These are phyloP conservation scores for Geotrichum armillariae DNA, from an alignment of 1,139 yeast species.

Conservation along the genomic window DNA sequence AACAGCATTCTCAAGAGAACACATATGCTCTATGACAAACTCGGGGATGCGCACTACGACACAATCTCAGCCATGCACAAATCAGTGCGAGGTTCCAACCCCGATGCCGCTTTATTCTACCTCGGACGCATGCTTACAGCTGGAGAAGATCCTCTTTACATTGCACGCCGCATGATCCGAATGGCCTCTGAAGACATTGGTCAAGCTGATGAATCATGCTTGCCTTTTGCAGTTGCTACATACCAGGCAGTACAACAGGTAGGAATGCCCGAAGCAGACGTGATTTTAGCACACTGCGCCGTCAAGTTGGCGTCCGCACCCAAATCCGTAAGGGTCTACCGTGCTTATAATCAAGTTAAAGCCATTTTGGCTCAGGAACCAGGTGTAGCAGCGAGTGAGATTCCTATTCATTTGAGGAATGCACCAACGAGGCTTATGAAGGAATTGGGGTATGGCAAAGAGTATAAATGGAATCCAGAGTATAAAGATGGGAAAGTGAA, in stretches of 20 bases:
- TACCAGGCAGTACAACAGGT: conserved; percentile 85
- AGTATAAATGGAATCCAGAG: conserved; percentile 86
- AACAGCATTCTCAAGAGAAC: conserved; percentile 45
- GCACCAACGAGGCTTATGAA: conserved; percentile 93
- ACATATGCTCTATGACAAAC: conserved; percentile 75
- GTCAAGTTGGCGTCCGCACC: conserved; percentile 82
- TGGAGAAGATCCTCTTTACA: conserved; percentile 91
- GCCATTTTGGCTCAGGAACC: conserved; percentile 57
- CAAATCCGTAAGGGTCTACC: conserved; percentile 80
- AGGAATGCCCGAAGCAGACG: conserved; percentile 97
- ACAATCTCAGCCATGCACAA: conserved; percentile 94
- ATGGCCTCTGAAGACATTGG: conserved; percentile 94
- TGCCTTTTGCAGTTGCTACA: conserved; percentile 85
- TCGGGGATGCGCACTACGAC: conserved; percentile 92
- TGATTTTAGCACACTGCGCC: conserved; percentile 88
- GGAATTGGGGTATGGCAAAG: conserved; percentile 80
- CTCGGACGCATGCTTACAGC: conserved; percentile 83
- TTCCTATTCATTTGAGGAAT: conserved; percentile 69
- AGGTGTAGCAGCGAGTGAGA: conserved; percentile 49
- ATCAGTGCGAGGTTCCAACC: conserved; percentile 81
- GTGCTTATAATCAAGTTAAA: conserved; percentile 73
- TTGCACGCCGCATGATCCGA: conserved; percentile 89
- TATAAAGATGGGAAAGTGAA: conserved; percentile 67
- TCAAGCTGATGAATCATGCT: conserved; percentile 71
- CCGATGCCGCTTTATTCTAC: conserved; percentile 87